A percentile compares a stretch with the other conserved stretches of the same genome.
Evolutionary conservation across 257 asterid species (phyloP).

Genomic region (Solanum virginianum): DNA sequence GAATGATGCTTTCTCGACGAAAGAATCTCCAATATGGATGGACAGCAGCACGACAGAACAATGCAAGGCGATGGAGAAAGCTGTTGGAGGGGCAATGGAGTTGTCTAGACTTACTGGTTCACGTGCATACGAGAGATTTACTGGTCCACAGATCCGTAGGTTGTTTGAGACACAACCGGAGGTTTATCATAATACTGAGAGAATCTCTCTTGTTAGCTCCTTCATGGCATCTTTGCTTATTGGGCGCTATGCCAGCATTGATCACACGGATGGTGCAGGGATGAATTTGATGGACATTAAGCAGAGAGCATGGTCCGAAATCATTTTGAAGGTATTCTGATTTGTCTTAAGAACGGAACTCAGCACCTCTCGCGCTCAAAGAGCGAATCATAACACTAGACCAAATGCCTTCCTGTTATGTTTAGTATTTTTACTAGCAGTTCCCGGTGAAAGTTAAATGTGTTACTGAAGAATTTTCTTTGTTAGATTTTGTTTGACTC

Average conservation of each 20-base stretch:
- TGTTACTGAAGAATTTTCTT: neutral
- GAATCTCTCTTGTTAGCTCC: slow-evolving; percentile 84
- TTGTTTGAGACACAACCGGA: slow-evolving; percentile 59
- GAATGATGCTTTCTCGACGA: slow-evolving; percentile 51
- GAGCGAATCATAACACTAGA: slow-evolving; percentile 82
- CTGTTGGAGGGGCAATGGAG: slow-evolving; percentile 79
- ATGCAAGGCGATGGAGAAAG: slow-evolving; percentile 67
- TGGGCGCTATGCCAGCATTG: slow-evolving; percentile 73
- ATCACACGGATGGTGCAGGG: slow-evolving; percentile 97
- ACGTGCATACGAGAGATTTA: slow-evolving; percentile 72
- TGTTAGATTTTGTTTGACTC: neutral
- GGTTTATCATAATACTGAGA: slow-evolving; percentile 59
- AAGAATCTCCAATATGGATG: slow-evolving; percentile 95
- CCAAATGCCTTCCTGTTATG: slow-evolving; percentile 22
- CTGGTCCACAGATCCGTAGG: slow-evolving; percentile 88
- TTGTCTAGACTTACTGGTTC: slow-evolving; percentile 79
- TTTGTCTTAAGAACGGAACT: neutral
- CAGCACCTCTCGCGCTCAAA: slow-evolving; percentile 65
- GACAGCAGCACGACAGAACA: slow-evolving; percentile 85
- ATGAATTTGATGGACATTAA: slow-evolving; percentile 95
- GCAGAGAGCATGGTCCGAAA: slow-evolving; percentile 66
- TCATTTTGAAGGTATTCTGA: slow-evolving; percentile 42
- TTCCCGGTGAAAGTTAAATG: neutral
- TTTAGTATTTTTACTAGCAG: neutral
- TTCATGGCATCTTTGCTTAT: slow-evolving; percentile 86